Evolutionary conservation across 2,329 filamentous ascomycete species (phyloP).

Genomic region (Ophiosphaerella herpotricha): DNA sequence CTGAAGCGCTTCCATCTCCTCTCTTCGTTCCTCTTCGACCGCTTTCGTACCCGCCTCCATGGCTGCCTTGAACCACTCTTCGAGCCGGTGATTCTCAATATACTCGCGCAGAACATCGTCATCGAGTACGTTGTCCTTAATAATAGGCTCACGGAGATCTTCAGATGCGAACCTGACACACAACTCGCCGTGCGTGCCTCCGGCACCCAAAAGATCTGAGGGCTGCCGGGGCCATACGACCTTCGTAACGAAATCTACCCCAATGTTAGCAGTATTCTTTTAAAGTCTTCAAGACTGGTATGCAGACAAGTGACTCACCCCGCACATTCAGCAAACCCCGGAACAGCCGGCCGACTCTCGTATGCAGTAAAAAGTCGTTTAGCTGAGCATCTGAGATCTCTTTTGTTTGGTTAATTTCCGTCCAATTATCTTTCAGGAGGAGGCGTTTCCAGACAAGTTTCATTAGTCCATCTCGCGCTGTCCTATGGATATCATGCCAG

Average conservation of each 20-base stretch:
- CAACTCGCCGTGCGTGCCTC: conserved; percentile 62
- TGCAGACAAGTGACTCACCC: conserved; percentile 55
- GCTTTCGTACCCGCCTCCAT: conserved; percentile 45
- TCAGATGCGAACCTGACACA: conserved; percentile 58
- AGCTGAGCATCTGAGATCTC: conserved; percentile 73
- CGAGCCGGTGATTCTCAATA: conserved; percentile 70
- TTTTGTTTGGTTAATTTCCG: conserved; percentile 74
- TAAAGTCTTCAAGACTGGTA: not conserved
- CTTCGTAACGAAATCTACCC: conserved; percentile 12
- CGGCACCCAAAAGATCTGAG: conserved; percentile 48
- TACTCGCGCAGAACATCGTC: conserved; percentile 67
- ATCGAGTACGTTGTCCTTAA: conserved; percentile 74
- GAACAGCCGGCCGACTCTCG: conserved; percentile 71
- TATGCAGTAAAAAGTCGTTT: conserved; percentile 62
- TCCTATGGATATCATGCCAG: conserved; percentile 57
- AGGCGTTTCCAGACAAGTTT: conserved; percentile 86
- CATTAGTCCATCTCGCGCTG: conserved; percentile 54
- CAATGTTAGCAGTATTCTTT: conserved; percentile 16
- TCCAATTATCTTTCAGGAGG: conserved; percentile 84
- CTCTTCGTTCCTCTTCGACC: conserved; percentile 16
- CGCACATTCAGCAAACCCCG: conserved; percentile 63
- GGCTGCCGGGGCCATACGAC: conserved; percentile 27
- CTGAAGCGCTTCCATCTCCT: conserved; percentile 23
- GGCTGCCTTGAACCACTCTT: conserved; percentile 66
- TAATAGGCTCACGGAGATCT: conserved; percentile 67